Evolutionary conservation across 1,139 yeast genomes (phyloP).

Genomic region (Sugiyamaella neomexicana): DNA sequence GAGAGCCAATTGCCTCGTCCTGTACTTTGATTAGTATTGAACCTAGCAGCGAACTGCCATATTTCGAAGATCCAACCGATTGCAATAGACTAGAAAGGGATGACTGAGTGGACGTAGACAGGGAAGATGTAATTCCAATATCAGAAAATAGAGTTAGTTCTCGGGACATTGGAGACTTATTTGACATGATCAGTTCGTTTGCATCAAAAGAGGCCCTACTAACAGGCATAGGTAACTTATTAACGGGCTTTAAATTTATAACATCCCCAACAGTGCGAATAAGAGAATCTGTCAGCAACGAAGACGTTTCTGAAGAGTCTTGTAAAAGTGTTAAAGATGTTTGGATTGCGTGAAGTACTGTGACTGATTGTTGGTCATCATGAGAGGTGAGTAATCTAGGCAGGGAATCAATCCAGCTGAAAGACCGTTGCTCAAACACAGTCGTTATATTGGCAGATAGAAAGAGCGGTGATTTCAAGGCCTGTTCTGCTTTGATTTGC

Average conservation of each 20-base stretch:
- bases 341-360: slow-evolving; percentile 13
- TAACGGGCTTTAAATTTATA: slow-evolving; percentile 4
- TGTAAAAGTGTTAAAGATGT: slow-evolving; percentile 14
- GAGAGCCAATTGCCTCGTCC: slow-evolving; percentile 3
- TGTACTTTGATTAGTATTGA: slow-evolving; percentile 8
- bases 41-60: not conserved
- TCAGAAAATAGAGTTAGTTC: slow-evolving; percentile 2
- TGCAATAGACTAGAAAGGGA: slow-evolving; percentile 1
- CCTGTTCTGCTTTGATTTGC: not conserved
- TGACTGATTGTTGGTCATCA: slow-evolving; percentile 30
- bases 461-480: not conserved
- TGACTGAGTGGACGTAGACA: slow-evolving; percentile 5
- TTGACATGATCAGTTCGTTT: slow-evolving; percentile 3
- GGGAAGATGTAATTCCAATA: slow-evolving; percentile 7
- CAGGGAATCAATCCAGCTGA: slow-evolving; percentile 37
- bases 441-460: slow-evolving; percentile 26
- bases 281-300: slow-evolving; percentile 9
- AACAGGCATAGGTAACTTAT: slow-evolving; percentile 7
- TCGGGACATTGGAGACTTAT: not conserved
- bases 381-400: slow-evolving; percentile 35
- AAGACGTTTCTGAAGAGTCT: not conserved
- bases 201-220: slow-evolving; percentile 4
- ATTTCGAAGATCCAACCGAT: slow-evolving; percentile 8
- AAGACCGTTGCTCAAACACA: slow-evolving; percentile 30
- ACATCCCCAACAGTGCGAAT: slow-evolving; percentile 10